Base-by-base conservation (phyloP, 2,329 filamentous ascomycete species). In the Pestalotiopsis sp. region DNA sequence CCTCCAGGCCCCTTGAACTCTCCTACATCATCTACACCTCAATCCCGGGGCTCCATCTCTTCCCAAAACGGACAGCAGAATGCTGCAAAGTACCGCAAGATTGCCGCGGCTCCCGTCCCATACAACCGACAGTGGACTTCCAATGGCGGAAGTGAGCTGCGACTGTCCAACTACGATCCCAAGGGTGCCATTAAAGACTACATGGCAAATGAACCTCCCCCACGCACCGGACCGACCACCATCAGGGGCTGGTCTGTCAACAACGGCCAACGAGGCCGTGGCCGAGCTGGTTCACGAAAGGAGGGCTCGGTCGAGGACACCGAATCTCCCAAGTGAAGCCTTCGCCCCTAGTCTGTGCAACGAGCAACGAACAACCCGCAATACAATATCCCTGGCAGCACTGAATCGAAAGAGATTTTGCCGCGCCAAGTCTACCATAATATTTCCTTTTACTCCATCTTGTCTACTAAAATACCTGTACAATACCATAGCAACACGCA, bases 171-270 rank as follows among this genome's bases (percentile, higher is more conserved):
- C 48, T 89, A 89, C 70, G 81, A 85, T 67, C 83, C 84, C 60
- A 81, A 80, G 35, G 83, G 84, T 69, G 84, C 86, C 22, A 88
- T 88, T 73, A 89, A 88, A 73, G 86, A 89, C 72, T 88, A 87
- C 57, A 80, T 81, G 3, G 82, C 86, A 2, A 83, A 82, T 20
- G 86, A 88, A 63, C 85, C 86, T 14, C 82, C 88, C 38, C 87
- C 87, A 9, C 83, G 82, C 61, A 85, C 83, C 17, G 87, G 86
- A 0, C 87, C 87, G 0, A 87, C 85, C 13, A 81, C 83, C 57
- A 88, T 89, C 39, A 78, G 87, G 35, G 87, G 86, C 1, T 89
- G 87, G 87, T 86, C 85, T 60, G 79, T 83, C 35, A 82, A 82
- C 70, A 83, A 81, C 69, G 69, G 73, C 48, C 71, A 72, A 69